Evolutionary conservation across 306 rosid species (phyloP), one percentile per base, ranked within the genome.

Genomic region (Chamaecrista fasciculata): DNA sequence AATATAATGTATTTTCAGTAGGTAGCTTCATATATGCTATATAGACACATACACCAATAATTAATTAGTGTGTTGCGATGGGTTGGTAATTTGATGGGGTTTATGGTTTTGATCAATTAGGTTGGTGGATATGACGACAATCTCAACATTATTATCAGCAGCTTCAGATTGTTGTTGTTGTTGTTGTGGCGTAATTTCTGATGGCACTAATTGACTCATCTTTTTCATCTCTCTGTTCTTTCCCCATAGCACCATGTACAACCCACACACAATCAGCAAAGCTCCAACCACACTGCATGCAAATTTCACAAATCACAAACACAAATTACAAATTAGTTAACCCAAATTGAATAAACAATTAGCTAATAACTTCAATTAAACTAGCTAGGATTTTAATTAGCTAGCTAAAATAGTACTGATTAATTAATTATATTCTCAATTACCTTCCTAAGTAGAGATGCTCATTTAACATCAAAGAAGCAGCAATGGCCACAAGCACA

Each of bases 241-340:
- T 8, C 87, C 80, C 87, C 87, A 76, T 2, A 83, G 40, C 66
- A 79, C 76, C 6, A 24, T 5, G 72, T 80, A 83, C 24, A 83
- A 9, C 20, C 87, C 87, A 46, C 69, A 40, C 55, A 80, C 72
- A 4, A 83, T 83, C 43, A 71, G 0, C 67, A 60, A 23, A 7
- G 78, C 55, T 63, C 80, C 76, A 42, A 73, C 0, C 50, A 72
- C 74, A 65, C 84, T 75, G 26, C 14, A 55, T 9, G 62, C 18
- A 9, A 67, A 29, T 56, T 11, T 19, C 20, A 20, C 1, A 19
- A 6, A 6, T 0, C 4, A 18, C 25, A 21, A 39, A 63, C 8
- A 15, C 15, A 56, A 64, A 33, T 33, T 8, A 33, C 6, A 2
- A 29, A 33, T 33, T 33, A 33, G 6, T 33, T 33, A 29, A 33